These are phyloP conservation scores for Trypanosoma cruzi DNA, from an alignment of 208 protist genomes.

Conservation along the genomic window DNA sequence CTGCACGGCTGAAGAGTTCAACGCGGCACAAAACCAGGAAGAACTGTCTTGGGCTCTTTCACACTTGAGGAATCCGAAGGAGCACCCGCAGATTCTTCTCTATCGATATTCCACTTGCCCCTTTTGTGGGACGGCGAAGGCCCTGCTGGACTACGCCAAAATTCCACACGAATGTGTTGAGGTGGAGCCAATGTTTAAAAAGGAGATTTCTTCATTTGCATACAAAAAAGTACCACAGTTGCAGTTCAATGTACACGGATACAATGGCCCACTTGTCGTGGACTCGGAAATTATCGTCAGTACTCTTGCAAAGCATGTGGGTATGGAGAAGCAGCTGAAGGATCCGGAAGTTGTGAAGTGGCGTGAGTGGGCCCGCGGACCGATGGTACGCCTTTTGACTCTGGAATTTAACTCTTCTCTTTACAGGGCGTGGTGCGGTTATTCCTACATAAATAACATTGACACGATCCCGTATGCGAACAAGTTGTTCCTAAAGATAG, in stretches of 20 bases:
- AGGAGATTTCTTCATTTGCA: slow-evolving; percentile 50
- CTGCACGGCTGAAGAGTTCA: slow-evolving; percentile 76
- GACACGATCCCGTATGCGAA: slow-evolving; percentile 86
- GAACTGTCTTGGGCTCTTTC: slow-evolving; percentile 53
- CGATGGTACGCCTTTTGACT: slow-evolving; percentile 82
- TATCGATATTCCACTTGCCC: slow-evolving; percentile 92
- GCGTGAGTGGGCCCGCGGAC: slow-evolving; percentile 81
- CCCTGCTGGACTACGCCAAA: slow-evolving; percentile 82
- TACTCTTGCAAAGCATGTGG: slow-evolving; percentile 61
- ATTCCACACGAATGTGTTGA: slow-evolving; percentile 82
- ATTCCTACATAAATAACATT: slow-evolving; percentile 90
- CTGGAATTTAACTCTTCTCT: slow-evolving; percentile 86
- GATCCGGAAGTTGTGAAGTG: slow-evolving; percentile 74
- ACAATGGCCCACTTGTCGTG: slow-evolving; percentile 66
- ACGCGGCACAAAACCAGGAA: slow-evolving; percentile 64
- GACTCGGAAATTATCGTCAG: slow-evolving; percentile 87
- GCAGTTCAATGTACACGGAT: slow-evolving; percentile 58
- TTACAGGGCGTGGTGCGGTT: slow-evolving; percentile 71
- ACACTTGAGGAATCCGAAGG: slow-evolving; percentile 43
- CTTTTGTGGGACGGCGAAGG: slow-evolving; percentile 90
- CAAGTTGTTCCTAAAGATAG: slow-evolving; percentile 90
- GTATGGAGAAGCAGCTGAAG: slow-evolving; percentile 54
- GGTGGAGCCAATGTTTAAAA: slow-evolving; percentile 93
- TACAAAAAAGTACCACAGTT: slow-evolving; percentile 94
- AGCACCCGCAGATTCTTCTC: slow-evolving; percentile 47